These are phyloP conservation scores for Podaxis pistillaris DNA, from an alignment of 768 basidiomycete species.

Conservation along the genomic window DNA sequence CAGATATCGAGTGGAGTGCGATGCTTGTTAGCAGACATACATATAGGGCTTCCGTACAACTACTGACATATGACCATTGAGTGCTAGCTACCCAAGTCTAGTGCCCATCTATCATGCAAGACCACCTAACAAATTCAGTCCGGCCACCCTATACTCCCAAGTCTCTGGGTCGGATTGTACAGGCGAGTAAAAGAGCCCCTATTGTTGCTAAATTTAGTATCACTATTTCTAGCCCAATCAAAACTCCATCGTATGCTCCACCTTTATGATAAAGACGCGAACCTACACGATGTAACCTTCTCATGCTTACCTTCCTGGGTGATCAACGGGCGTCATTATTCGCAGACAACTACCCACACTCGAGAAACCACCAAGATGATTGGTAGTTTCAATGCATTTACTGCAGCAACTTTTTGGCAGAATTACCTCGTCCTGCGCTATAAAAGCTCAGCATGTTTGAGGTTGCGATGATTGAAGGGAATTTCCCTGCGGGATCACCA, in stretches of 20 bases:
- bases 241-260: not conserved
- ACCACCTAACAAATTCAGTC: not conserved
- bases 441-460: not conserved
- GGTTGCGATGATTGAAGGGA: not conserved
- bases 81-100: not conserved
- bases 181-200: not conserved
- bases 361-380: slow-evolving; percentile 4
- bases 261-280: not conserved
- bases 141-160: not conserved
- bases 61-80: too few relatives aligned
- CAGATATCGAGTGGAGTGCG: not conserved
- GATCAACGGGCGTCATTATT: not conserved
- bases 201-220: not conserved
- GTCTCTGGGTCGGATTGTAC: not conserved
- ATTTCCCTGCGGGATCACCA: not conserved
- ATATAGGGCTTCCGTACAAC: not conserved
- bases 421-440: not conserved
- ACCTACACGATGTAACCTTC: slow-evolving; percentile 4
- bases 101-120: not conserved
- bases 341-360: slow-evolving; percentile 2
- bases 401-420: not conserved
- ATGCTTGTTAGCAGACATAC: not conserved
- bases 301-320: not conserved
- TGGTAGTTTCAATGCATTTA: not conserved
- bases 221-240: not conserved